phyloP scores from a whole-genome alignment of 2,329 filamentous ascomycete genomes.

The Epichloe sp. region DNA sequence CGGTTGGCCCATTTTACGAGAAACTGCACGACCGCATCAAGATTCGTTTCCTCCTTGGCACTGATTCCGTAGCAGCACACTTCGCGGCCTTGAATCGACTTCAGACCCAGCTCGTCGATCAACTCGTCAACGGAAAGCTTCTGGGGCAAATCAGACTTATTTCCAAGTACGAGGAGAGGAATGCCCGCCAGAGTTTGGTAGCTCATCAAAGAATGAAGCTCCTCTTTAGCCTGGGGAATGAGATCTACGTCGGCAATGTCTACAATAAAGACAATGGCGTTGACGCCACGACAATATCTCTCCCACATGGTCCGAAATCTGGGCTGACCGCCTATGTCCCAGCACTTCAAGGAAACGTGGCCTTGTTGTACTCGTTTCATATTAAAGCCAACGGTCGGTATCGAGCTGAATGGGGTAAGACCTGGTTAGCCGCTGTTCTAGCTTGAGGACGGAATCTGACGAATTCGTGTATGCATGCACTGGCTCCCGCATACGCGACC shows the following conservation, averaged over 20 bases:
- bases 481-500: not conserved
- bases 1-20: slow-evolving; percentile 78
- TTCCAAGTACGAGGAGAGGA: slow-evolving; percentile 83
- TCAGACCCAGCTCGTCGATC: slow-evolving; percentile 84
- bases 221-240: slow-evolving; percentile 76
- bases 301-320: slow-evolving; percentile 99
- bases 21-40: slow-evolving; percentile 94
- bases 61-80: slow-evolving; percentile 98
- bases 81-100: slow-evolving; percentile 78
- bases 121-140: slow-evolving; percentile 89
- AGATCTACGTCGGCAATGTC: slow-evolving; percentile 80
- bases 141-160: slow-evolving; percentile 90
- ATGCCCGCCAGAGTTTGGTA: slow-evolving; percentile 80
- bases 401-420: slow-evolving; percentile 52
- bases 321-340: slow-evolving; percentile 95
- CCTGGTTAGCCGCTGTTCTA: not conserved
- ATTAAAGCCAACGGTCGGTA: slow-evolving; percentile 97
- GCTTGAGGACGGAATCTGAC: not conserved
- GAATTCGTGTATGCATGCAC: not conserved
- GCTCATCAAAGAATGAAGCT: slow-evolving; percentile 78
- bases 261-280: slow-evolving; percentile 96
- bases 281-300: slow-evolving; percentile 92
- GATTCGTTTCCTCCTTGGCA: slow-evolving; percentile 96
- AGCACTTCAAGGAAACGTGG: slow-evolving; percentile 97
- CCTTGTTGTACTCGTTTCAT: slow-evolving; percentile 97